Evolutionary conservation across 805 yeast species (phyloP).

Genomic region (Ogataea thermomethanolica): DNA sequence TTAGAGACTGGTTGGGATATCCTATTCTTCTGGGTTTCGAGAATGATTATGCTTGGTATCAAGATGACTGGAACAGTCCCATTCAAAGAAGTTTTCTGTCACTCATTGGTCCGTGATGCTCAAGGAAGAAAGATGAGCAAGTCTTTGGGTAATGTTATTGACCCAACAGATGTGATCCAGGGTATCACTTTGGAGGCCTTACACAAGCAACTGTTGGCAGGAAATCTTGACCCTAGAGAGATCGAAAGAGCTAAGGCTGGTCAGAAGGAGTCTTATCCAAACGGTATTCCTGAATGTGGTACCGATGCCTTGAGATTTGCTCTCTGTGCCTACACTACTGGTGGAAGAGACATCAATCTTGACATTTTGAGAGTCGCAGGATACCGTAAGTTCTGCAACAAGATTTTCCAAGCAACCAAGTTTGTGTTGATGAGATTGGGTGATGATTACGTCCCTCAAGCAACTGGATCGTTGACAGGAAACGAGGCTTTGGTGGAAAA

Average conservation of each 20-base stretch:
- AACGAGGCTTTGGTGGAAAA: slow-evolving; percentile 89
- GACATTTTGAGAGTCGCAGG: slow-evolving; percentile 97
- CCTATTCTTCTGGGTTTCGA: slow-evolving; percentile 96
- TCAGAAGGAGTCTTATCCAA: slow-evolving; percentile 86
- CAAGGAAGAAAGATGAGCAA: slow-evolving; percentile 99
- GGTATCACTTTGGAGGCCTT: slow-evolving; percentile 81
- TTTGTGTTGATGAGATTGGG: slow-evolving; percentile 93
- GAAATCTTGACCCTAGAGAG: slow-evolving; percentile 89
- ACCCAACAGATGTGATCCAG: slow-evolving; percentile 88
- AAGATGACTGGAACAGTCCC: slow-evolving; percentile 90
- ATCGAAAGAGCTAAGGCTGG: slow-evolving; percentile 83
- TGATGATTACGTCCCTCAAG: slow-evolving; percentile 80
- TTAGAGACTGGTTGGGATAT: slow-evolving; percentile 99
- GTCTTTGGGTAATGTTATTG: slow-evolving; percentile 93
- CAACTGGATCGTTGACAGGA: slow-evolving; percentile 56
- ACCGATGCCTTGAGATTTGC: slow-evolving; percentile 98
- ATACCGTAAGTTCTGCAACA: slow-evolving; percentile 98
- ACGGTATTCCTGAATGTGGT: slow-evolving; percentile 99
- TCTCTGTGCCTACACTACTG: slow-evolving; percentile 95
- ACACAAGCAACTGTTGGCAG: slow-evolving; percentile 70
- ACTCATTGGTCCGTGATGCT: slow-evolving; percentile 96
- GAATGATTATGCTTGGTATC: slow-evolving; percentile 91
- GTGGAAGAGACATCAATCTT: slow-evolving; percentile 96
- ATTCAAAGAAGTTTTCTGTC: slow-evolving; percentile 96
- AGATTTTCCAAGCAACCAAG: slow-evolving; percentile 98